Evolutionary conservation across 768 basidiomycete genomes (phyloP).

Genomic region (Mycena capillaripes): DNA sequence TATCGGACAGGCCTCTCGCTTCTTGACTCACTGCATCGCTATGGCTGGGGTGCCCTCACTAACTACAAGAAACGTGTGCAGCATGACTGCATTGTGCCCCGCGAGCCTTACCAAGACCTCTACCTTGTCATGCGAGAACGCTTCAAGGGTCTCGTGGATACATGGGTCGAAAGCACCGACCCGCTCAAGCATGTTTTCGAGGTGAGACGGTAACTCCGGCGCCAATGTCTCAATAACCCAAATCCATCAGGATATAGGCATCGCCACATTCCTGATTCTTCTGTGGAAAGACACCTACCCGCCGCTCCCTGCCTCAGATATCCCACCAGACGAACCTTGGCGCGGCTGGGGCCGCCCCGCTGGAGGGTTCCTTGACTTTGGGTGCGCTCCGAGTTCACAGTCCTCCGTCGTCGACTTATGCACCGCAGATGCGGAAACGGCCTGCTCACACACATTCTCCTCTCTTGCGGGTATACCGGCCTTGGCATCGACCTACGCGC

Average conservation of each 20-base stretch:
- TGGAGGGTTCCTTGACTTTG: constrained; percentile 91
- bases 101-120: constrained; percentile 90
- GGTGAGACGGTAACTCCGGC: constrained; percentile 55
- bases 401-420: not conserved
- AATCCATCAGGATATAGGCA: constrained; percentile 84
- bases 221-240: not conserved
- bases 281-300: constrained; percentile 87
- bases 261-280: constrained; percentile 93
- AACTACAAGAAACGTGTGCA: constrained; percentile 89
- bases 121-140: constrained; percentile 90
- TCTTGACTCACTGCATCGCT: constrained; percentile 87
- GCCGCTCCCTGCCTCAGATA: constrained; percentile 12
- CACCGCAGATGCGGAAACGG: constrained; percentile 88
- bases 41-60: constrained; percentile 87
- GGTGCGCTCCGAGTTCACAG: constrained; percentile 58
- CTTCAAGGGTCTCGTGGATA: constrained; percentile 80
- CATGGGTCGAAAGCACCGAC: constrained; percentile 88
- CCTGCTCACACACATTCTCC: constrained; percentile 89
- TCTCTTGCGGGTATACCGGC: constrained; percentile 87
- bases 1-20: constrained; percentile 87
- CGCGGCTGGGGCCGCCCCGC: constrained; percentile 82
- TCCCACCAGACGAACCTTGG: constrained; percentile 64
- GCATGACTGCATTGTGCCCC: constrained; percentile 84
- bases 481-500: constrained; percentile 89
- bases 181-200: constrained; percentile 93